Evolutionary conservation across 495 filamentous ascomycete genomes (phyloP), one percentile per base, ranked within the genome.

Genomic region (Hypomontagnella submonticulosa): DNA sequence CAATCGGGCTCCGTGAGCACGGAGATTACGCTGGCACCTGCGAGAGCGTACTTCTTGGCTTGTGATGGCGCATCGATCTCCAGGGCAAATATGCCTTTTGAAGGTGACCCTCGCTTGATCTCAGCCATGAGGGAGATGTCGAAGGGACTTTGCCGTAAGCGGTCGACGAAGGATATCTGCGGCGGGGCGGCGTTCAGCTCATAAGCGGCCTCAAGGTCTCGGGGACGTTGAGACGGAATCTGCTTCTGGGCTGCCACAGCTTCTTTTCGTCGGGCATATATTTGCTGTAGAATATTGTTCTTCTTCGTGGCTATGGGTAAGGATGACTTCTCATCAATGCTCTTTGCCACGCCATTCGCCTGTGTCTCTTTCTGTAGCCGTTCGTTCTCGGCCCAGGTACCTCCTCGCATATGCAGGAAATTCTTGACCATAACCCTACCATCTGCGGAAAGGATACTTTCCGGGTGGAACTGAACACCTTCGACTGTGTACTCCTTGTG

Each of bases 1-100:
- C 93, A 99, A 68, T 97, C 89, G 0, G 95, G 95, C 76, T 99
- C 95, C 0, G 95, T 99, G 52, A 99, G 86, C 10, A 99, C 96
- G 9, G 93, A 97, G 67, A 99, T 98, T 27, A 96, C 90, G 67
- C 94, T 97, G 20, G 95, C 96, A 16, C 95, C 96, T 11, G 96
- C 93, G 6, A 93, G 84, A 10, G 96, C 96, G 73, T 99, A 99
- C 63, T 88, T 90, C 52, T 90, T 87, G 42, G 95, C 95, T 78
- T 99, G 95, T 8, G 88, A 86, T 19, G 94, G 92, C 4, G 95
- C 95, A 65, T 92, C 93, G 30, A 92, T 90, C 15, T 90, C 84
- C 0, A 94, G 84, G 1, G 94, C 91, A 48, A 99, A 98, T 18
- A 94, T 85, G 20, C 95, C 95, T 77, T 99, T 99, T 1, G 95